Conservation (phyloP, 805 yeast species). For the Lipomyces yamadae region DNA sequence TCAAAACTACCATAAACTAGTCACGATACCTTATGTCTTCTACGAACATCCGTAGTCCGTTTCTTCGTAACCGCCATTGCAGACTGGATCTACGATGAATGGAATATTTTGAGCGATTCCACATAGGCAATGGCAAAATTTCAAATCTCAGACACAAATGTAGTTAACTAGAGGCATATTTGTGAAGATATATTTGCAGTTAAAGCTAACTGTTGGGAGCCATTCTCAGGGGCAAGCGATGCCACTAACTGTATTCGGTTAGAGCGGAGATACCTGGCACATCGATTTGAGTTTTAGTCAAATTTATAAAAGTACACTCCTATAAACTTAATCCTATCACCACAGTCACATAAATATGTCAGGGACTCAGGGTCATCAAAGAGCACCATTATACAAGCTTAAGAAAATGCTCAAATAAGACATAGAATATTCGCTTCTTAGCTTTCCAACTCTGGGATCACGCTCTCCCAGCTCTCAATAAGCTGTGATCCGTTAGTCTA, state of each 20-base stretch:
- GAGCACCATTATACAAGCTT: background rate
- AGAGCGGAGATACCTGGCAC: background rate
- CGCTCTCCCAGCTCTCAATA: conserved; percentile 33
- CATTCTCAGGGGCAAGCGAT: background rate
- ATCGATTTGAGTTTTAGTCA: background rate
- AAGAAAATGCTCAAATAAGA: background rate
- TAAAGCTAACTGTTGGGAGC: background rate
- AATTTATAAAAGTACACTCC: no score
- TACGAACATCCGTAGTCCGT: conserved; percentile 17
- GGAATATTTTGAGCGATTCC: background rate
- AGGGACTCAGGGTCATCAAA: background rate
- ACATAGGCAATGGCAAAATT: background rate
- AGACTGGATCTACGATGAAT: background rate
- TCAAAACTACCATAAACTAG: background rate
- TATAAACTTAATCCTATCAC: background rate
- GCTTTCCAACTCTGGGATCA: conserved; percentile 30
- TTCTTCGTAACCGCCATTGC: conserved; percentile 34
- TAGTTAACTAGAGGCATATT: background rate
- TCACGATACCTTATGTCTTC: conserved; percentile 30
- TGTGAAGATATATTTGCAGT: background rate
- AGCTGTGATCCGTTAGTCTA: conserved; percentile 4
- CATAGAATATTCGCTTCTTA: background rate
- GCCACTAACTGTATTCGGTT: background rate
- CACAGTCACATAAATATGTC: background rate
- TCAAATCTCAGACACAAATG: background rate